A percentile compares a stretch with the other conserved stretches of the same genome.
phyloP scores from a whole-genome alignment of 1,284 basidiomycete species.

The Boletus smithii region DNA sequence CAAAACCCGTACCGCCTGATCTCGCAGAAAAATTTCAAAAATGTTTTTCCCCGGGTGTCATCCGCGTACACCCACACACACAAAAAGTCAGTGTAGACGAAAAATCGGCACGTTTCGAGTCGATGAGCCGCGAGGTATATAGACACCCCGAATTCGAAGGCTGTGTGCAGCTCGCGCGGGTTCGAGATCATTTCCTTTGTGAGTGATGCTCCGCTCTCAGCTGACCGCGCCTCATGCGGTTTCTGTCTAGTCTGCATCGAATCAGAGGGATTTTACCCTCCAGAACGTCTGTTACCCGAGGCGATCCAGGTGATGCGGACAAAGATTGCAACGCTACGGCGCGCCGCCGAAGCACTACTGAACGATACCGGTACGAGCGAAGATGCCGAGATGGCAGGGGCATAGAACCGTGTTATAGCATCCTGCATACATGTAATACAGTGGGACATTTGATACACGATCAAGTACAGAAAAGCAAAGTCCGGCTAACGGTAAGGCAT shows the following conservation, averaged over 20 bases:
- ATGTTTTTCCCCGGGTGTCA: slow-evolving; percentile 91
- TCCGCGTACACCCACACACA: slow-evolving; percentile 62
- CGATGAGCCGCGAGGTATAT: slow-evolving; percentile 90
- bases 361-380: slow-evolving; percentile 32
- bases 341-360: slow-evolving; percentile 56
- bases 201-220: slow-evolving; percentile 26
- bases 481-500: not conserved
- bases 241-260: slow-evolving; percentile 75
- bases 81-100: slow-evolving; percentile 61
- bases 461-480: not conserved
- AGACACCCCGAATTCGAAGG: slow-evolving; percentile 90
- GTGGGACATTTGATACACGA: slow-evolving; percentile 1
- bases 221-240: not conserved
- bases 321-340: slow-evolving; percentile 67
- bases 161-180: slow-evolving; percentile 79
- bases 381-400: slow-evolving; percentile 41
- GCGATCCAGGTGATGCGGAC: slow-evolving; percentile 79
- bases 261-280: slow-evolving; percentile 84
- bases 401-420: slow-evolving; percentile 13
- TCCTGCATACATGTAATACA: slow-evolving; percentile 4
- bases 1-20: slow-evolving; percentile 61
- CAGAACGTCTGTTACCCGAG: slow-evolving; percentile 82
- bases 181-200: slow-evolving; percentile 96
- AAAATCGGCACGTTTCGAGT: slow-evolving; percentile 77
- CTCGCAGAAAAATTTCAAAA: slow-evolving; percentile 75